These are phyloP conservation scores for Xylariaceae sp. DNA, from an alignment of 2,329 filamentous ascomycete genomes.

Conservation along the genomic window DNA sequence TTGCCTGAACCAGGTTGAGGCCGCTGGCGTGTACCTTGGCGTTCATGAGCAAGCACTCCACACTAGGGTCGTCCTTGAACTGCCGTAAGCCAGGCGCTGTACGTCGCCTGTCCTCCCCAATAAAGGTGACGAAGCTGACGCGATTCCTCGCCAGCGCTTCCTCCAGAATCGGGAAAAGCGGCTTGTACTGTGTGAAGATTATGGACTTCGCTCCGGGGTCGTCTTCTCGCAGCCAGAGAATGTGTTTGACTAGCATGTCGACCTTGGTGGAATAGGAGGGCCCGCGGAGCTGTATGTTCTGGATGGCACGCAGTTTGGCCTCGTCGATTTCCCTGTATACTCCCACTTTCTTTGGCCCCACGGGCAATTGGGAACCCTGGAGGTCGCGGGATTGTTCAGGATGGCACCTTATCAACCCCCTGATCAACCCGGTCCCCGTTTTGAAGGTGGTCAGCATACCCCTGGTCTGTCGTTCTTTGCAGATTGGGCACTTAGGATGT, in stretches of 20 bases:
- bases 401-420: no score
- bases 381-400: slow-evolving; percentile 39
- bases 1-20: slow-evolving; percentile 86
- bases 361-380: not conserved
- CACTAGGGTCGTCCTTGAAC: slow-evolving; percentile 68
- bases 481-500: slow-evolving; percentile 73
- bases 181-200: slow-evolving; percentile 72
- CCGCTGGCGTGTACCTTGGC: slow-evolving; percentile 84
- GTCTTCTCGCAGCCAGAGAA: slow-evolving; percentile 76
- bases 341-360: slow-evolving; percentile 32
- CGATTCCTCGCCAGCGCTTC: slow-evolving; percentile 64
- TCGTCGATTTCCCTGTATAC: slow-evolving; percentile 77
- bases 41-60: slow-evolving; percentile 84
- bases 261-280: slow-evolving; percentile 85
- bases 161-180: slow-evolving; percentile 67
- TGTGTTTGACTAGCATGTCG: slow-evolving; percentile 72
- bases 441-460: slow-evolving; percentile 80
- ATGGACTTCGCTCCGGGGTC: slow-evolving; percentile 87
- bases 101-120: slow-evolving; percentile 41
- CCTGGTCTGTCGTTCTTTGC: slow-evolving; percentile 62
- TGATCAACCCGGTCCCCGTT: slow-evolving; percentile 20
- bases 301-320: slow-evolving; percentile 70
- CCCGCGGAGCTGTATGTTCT: slow-evolving; percentile 67
- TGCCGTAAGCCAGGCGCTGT: slow-evolving; percentile 53
- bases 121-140: slow-evolving; percentile 69